Base-by-base conservation (phyloP, 805 yeast genomes). In the Pichia paraexigua region DNA sequence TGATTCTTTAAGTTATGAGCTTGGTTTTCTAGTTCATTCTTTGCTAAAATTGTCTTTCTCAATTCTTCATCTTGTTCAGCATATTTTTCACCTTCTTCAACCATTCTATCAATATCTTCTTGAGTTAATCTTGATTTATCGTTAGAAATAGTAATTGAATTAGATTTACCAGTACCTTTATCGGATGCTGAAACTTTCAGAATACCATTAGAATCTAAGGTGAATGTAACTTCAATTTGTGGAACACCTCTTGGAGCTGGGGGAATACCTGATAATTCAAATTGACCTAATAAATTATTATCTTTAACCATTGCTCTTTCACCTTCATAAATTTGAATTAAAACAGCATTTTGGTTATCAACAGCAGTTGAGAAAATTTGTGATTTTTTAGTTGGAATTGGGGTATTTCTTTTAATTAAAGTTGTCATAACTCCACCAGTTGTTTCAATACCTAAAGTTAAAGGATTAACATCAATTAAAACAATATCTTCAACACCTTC, bases 381-480 rank as follows among this genome's bases (percentile, higher is more conserved):
- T 21, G 96, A 86, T 74, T 90, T 91, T 76, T 87, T 87, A 55
- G 97, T 88, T 71, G 97, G 97, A 60, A 90, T 91, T 57, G 96
- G 88, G 50, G 97, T 87, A 76, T 90, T 90, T 79, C 97, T 86
- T 74, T 87, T 86, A 70, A 90, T 90, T 71, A 90, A 80, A 66
- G 91, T 87, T 60, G 97, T 90, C 97, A 90, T 90, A 59, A 90
- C 95, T 73, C 97, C 97, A 70, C 97, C 97, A 50, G 96, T 85
- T 61, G 97, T 91, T 76, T 90, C 97, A 69, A 90, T 91, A 78
- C 97, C 97, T 58, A 90, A 72, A 50, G 97, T 90, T 68, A 90
- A 81, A 64, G 97, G 95, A 64, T 91, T 88, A 57, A 90, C 97
- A 74, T 90, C 97, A 65, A 91, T 79, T 66, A 90, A 77, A 58